Conservation (phyloP, 2,329 filamentous ascomycete genomes). For the Phyllosticta citrichinensis region DNA sequence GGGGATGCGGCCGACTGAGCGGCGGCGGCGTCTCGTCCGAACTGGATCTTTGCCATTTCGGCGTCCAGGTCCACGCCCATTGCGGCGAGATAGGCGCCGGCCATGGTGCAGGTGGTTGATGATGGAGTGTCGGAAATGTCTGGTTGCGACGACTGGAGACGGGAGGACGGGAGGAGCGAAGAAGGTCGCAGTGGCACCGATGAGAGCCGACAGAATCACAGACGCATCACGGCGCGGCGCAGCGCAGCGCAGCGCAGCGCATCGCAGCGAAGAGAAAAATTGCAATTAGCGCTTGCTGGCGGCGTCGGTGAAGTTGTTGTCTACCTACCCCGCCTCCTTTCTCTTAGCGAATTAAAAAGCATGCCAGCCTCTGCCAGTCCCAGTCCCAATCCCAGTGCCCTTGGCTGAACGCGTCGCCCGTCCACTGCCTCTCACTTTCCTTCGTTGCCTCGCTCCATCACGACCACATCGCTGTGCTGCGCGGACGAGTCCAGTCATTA, state of each 20-base stretch:
- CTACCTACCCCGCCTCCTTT: constrained; percentile 1
- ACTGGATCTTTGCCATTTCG: constrained; percentile 22
- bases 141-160: not conserved
- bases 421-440: not conserved
- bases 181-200: constrained; percentile 1
- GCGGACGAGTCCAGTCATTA: constrained; percentile 16
- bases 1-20: not conserved
- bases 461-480: constrained; percentile 14
- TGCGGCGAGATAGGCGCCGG: constrained; percentile 7
- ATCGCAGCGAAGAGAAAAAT: not conserved
- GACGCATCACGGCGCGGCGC: not conserved
- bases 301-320: not conserved
- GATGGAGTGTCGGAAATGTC: constrained; percentile 1
- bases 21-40: constrained; percentile 7
- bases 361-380: not conserved
- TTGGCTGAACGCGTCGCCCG: constrained; percentile 7
- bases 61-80: constrained; percentile 23
- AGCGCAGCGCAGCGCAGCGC: too few relatives aligned
- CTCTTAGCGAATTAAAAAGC: constrained; percentile 9
- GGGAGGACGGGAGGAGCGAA: not conserved
- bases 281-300: not conserved
- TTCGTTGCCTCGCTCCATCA: not conserved
- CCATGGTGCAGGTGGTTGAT: constrained; percentile 4
- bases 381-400: not conserved
- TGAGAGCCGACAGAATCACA: not conserved